Conservation (phyloP, 208 protist genomes). For the Trypanosomatidae sp. region DNA sequence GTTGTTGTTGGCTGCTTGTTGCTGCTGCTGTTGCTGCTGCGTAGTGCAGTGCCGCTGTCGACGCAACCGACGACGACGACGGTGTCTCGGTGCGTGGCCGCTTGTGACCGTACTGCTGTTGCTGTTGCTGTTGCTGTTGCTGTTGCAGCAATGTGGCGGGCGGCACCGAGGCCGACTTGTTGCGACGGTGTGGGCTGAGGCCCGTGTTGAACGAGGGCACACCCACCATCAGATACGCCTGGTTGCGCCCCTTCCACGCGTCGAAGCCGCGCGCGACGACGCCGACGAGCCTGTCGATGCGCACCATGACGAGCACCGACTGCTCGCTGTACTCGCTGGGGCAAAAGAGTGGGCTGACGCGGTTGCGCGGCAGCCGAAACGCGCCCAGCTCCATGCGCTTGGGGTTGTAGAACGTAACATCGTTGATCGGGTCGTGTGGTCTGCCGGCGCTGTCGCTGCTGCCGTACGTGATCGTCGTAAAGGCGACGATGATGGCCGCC, state of each 20-base stretch:
- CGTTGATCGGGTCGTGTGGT: slow-evolving; percentile 41
- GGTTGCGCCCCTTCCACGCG: slow-evolving; percentile 10
- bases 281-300: slow-evolving; percentile 7
- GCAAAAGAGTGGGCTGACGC: slow-evolving; percentile 29
- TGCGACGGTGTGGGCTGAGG: not conserved
- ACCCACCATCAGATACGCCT: slow-evolving; percentile 10
- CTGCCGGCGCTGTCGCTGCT: slow-evolving; percentile 20
- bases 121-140: no score
- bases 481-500: slow-evolving; percentile 17
- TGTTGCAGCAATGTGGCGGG: no score
- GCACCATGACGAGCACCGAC: slow-evolving; percentile 24
- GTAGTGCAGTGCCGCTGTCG: no score
- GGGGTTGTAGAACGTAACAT: slow-evolving; percentile 56
- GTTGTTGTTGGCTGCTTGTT: no score
- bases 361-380: slow-evolving; percentile 21
- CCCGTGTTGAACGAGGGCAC: slow-evolving; percentile 22
- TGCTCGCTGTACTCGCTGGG: slow-evolving; percentile 22
- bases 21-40: no score
- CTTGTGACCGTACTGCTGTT: no score
- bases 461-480: slow-evolving; percentile 53
- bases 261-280: slow-evolving; percentile 10
- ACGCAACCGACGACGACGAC: no score
- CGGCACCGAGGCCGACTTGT: no score
- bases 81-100: no score
- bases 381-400: slow-evolving; percentile 13